Conservation (phyloP, 257 asterid species). For the Solanum corneliomulleri region DNA sequence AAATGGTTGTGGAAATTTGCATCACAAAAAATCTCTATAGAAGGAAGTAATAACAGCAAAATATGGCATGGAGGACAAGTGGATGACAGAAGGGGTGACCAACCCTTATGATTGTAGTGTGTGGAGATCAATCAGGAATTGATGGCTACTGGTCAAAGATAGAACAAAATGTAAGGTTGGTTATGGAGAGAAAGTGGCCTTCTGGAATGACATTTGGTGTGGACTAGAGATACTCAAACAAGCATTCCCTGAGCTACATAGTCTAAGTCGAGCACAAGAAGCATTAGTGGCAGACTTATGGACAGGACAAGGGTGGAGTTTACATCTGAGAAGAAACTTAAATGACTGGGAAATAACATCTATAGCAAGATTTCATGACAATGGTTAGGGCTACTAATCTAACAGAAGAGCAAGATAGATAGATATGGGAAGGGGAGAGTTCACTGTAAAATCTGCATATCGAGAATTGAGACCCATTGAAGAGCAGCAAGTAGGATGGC, state of each 20-base stretch:
- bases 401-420: too few relatives aligned
- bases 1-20: neutral
- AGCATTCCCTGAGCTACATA: neutral
- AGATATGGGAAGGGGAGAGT: too few relatives aligned
- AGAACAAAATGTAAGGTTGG: neutral
- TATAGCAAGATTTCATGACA: too few relatives aligned
- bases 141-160: neutral
- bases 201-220: neutral
- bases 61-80: neutral
- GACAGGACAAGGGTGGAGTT: too few relatives aligned
- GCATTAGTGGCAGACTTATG: neutral
- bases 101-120: neutral
- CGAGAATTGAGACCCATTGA: too few relatives aligned
- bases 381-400: too few relatives aligned
- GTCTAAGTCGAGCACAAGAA: neutral
- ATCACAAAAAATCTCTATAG: neutral
- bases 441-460: too few relatives aligned
- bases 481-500: too few relatives aligned
- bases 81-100: neutral
- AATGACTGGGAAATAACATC: too few relatives aligned
- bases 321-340: too few relatives aligned
- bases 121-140: neutral
- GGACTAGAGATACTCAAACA: neutral
- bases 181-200: neutral
- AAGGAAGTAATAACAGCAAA: neutral